These are phyloP conservation scores for Colletotrichum incanum DNA, from an alignment of 2,329 filamentous ascomycete genomes.

Conservation along the genomic window DNA sequence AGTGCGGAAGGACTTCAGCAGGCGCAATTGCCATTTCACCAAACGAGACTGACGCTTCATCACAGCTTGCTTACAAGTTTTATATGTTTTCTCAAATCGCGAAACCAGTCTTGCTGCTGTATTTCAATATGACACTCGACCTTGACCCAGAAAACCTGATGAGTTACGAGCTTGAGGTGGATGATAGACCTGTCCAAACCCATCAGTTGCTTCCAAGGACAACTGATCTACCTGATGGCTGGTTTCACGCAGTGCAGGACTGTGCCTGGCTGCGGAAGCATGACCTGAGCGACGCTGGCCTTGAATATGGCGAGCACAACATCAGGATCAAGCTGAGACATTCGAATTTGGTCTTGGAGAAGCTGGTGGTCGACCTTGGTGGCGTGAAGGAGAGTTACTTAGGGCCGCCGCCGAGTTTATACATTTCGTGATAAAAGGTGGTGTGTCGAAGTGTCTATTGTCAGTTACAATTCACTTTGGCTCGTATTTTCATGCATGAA, in stretches of 20 bases:
- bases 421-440: neutral
- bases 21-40: constrained; percentile 45
- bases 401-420: constrained; percentile 51
- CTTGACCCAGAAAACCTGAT: constrained; percentile 65
- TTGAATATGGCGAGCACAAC: constrained; percentile 48
- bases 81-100: constrained; percentile 49
- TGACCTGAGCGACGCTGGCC: constrained; percentile 44
- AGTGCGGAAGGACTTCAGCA: constrained; percentile 49
- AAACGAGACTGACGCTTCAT: constrained; percentile 41
- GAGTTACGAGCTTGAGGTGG: constrained; percentile 65
- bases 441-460: no score
- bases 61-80: constrained; percentile 51
- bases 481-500: no score
- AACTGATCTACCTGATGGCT: constrained; percentile 61
- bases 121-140: constrained; percentile 62
- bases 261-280: constrained; percentile 64
- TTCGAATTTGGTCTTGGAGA: constrained; percentile 56
- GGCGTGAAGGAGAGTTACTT: constrained; percentile 54
- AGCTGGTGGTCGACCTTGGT: constrained; percentile 53
- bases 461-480: no score
- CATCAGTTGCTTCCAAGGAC: constrained; percentile 50
- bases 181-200: constrained; percentile 54
- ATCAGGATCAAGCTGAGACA: constrained; percentile 51
- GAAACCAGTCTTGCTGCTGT: constrained; percentile 50
- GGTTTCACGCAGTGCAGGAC: constrained; percentile 65